Conservation (phyloP, 2,329 filamentous ascomycete species). For the Trichoderma sp. region DNA sequence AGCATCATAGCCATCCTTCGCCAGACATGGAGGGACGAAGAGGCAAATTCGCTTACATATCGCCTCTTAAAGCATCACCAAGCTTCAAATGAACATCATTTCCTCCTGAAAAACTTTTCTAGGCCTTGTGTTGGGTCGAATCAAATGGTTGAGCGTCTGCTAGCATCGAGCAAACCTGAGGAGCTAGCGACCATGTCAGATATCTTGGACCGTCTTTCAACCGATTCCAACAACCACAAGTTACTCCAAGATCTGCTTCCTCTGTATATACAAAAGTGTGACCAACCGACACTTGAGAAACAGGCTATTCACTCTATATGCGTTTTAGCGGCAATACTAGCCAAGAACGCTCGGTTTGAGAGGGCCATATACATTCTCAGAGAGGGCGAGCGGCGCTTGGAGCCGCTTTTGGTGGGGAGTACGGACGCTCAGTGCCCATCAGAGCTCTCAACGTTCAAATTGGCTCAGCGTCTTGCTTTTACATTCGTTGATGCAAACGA, state of each 20-base stretch:
- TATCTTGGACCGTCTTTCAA: not conserved
- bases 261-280: not conserved
- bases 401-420: too few species aligned
- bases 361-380: not conserved
- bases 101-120: not conserved
- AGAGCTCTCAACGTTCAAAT: not conserved
- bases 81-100: not conserved
- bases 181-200: not conserved
- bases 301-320: not conserved
- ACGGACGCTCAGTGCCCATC: accelerated
- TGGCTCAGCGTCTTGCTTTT: not conserved
- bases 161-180: not conserved
- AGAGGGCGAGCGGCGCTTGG: not conserved
- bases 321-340: not conserved
- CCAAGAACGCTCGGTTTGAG: too few species aligned
- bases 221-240: not conserved
- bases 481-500: not conserved
- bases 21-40: not conserved
- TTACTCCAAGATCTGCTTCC: not conserved
- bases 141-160: not conserved
- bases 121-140: accelerated
- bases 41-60: not conserved
- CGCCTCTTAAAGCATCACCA: not conserved
- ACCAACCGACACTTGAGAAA: not conserved
- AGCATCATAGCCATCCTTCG: not conserved